Percentiles rank a stretch among this genome's conserved stretches.
Evolutionary conservation across 805 yeast genomes (phyloP).

Genomic region (Brettanomyces custersianus): DNA sequence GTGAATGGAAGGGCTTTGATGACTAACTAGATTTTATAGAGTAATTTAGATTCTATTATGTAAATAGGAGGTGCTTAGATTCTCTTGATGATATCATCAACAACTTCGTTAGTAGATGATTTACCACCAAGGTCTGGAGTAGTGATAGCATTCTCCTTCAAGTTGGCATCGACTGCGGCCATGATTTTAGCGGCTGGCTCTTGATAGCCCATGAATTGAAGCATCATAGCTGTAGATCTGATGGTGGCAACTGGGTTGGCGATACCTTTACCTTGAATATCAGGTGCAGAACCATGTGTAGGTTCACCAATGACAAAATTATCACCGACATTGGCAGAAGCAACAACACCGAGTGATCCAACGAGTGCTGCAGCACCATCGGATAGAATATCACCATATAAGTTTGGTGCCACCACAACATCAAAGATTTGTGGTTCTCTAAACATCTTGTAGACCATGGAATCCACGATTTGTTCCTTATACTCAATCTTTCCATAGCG

Average conservation of each 20-base stretch:
- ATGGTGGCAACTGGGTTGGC: slow-evolving; percentile 97
- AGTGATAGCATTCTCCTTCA: slow-evolving; percentile 64
- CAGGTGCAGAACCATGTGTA: slow-evolving; percentile 99
- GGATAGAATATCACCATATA: slow-evolving; percentile 93
- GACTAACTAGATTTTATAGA: slow-evolving; percentile 8
- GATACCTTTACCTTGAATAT: slow-evolving; percentile 90
- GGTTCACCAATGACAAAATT: slow-evolving; percentile 97
- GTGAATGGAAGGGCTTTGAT: slow-evolving; percentile 31
- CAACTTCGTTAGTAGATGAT: slow-evolving; percentile 78
- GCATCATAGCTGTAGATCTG: slow-evolving; percentile 94
- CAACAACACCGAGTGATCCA: slow-evolving; percentile 96
- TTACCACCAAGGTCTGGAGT: slow-evolving; percentile 96
- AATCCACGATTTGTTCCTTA: slow-evolving; percentile 96
- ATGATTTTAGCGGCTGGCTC: slow-evolving; percentile 88
- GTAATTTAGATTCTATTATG: neutral
- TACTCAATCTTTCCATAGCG: slow-evolving; percentile 53
- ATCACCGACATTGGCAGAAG: slow-evolving; percentile 97
- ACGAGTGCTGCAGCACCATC: slow-evolving; percentile 98
- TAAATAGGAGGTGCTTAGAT: slow-evolving; percentile 19
- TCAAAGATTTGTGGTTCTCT: slow-evolving; percentile 97
- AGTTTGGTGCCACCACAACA: slow-evolving; percentile 96
- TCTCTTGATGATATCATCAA: slow-evolving; percentile 66
- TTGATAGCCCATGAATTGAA: slow-evolving; percentile 90
- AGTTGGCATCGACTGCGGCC: slow-evolving; percentile 89
- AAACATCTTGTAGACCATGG: slow-evolving; percentile 98